A percentile compares a stretch with the other conserved stretches of the same genome.
phyloP scores from a whole-genome alignment of 306 rosid species.

The Gynostemma pentaphyllum region DNA sequence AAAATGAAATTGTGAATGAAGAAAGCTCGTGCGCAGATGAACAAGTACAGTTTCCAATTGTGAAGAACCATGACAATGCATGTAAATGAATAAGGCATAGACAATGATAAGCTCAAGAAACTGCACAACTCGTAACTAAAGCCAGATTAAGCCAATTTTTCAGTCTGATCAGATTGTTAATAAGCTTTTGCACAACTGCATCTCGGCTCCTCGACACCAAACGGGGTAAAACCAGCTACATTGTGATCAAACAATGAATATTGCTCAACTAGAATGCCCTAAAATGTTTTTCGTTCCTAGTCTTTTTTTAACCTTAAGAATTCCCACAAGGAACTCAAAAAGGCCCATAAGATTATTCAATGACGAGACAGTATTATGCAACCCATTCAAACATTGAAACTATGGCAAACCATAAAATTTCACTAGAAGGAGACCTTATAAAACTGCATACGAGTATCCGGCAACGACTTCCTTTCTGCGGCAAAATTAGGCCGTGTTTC shows the following conservation, averaged over 20 bases:
- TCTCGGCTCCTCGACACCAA: not conserved
- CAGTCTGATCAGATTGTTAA: not conserved
- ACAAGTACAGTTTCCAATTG: not conserved
- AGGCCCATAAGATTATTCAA: not conserved
- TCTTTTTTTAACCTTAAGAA: not conserved
- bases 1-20: not conserved
- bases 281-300: not conserved
- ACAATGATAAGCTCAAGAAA: not conserved
- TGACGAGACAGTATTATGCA: not conserved
- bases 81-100: not conserved
- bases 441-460: not conserved
- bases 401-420: not conserved
- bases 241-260: not conserved
- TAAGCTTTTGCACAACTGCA: not conserved
- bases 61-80: not conserved
- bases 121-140: not conserved
- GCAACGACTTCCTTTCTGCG: not conserved
- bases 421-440: not conserved
- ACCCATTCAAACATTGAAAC: not conserved
- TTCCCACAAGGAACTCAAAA: not conserved
- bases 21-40: not conserved
- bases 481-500: too few species aligned
- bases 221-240: not conserved
- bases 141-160: not conserved
- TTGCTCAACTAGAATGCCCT: not conserved